Percentiles rank a stretch among this genome's conserved stretches.
Evolutionary conservation across 2,329 filamentous ascomycete species (phyloP).

Genomic region (Ophiostoma fasciatum): DNA sequence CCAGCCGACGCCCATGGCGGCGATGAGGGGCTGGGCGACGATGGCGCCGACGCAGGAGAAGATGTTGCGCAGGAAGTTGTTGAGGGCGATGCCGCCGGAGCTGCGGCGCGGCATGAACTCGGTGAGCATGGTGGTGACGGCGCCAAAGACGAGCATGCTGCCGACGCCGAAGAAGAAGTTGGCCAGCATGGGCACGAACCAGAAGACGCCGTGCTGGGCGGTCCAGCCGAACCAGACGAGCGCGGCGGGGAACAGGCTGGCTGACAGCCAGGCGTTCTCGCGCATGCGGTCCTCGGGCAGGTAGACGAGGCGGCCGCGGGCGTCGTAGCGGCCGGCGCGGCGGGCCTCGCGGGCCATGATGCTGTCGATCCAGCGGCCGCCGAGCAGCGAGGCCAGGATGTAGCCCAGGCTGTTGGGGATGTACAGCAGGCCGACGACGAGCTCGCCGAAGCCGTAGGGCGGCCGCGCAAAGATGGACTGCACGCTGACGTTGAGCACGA

Average conservation of each 20-base stretch:
- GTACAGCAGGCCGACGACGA: conserved; percentile 62
- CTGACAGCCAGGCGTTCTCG: conserved; percentile 67
- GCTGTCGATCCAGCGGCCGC: conserved; percentile 62
- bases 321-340: conserved; percentile 55
- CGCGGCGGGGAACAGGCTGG: conserved; percentile 52
- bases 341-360: conserved; percentile 68
- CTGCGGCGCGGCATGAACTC: conserved; percentile 65
- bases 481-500: conserved; percentile 63
- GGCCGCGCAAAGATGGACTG: conserved; percentile 50
- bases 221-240: conserved; percentile 71
- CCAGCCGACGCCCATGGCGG: conserved; percentile 61
- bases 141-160: conserved; percentile 64
- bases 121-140: conserved; percentile 68
- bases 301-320: conserved; percentile 48
- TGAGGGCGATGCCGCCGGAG: conserved; percentile 60
- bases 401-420: conserved; percentile 65
- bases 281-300: conserved; percentile 69
- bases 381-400: conserved; percentile 49
- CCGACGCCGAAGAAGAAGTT: conserved; percentile 63
- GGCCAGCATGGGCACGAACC: conserved; percentile 47
- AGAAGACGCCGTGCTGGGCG: conserved; percentile 47
- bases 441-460: conserved; percentile 54
- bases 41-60: conserved; percentile 58
- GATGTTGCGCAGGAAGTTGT: conserved; percentile 71
- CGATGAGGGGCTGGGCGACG: conserved; percentile 55